Evolutionary conservation across 1,284 basidiomycete species (phyloP), one percentile per base, ranked within the genome.

Genomic region (Cryptococcus sp.): DNA sequence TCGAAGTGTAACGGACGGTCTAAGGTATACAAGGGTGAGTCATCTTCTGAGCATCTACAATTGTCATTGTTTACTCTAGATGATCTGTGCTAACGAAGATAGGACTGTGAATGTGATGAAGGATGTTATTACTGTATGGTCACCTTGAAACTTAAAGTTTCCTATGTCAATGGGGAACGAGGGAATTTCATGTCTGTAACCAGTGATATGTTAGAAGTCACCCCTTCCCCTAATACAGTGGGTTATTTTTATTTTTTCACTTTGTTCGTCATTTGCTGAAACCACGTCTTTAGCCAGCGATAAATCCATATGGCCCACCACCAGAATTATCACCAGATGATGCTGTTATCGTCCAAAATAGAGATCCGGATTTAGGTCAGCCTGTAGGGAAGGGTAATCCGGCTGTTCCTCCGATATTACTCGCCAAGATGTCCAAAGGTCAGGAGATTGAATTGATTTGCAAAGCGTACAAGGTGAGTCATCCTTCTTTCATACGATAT

Each of bases 351-450:
- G 62, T 74, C 31, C 55, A 64, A 11, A 90, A 88, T 72, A 83
- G 90, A 52, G 82, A 83, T 32, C 83, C 86, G 57, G 81, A 81
- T 58, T 90, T 96, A 72, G 93, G 93, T n/a, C 78, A 83, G 61
- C 92, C 93, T 0, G 86, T 93, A 1, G 90, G 90, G 14, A 90
- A 91, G 80, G 83, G 89, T 86, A 65, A 89, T 34, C 79, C 83
- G 32, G 79, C 78, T 34, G 76, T 78, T 11, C 73, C 82, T 32
- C 89, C 90, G 1, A 87, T 98, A 48, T 79, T 96, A 51, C 85
- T 98, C 23, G 89, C 88, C 63, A 97, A 96, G 76, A 87, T 99
- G 57, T 85, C 90, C 46, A 90, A 90, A 76, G 94, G 94, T 0
- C 96, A 98, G 76, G 90, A 95, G 74, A 80, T 99, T 41, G 88